These are phyloP conservation scores for Viola pubescens DNA, from an alignment of 441 rosid species.

Conservation along the genomic window DNA sequence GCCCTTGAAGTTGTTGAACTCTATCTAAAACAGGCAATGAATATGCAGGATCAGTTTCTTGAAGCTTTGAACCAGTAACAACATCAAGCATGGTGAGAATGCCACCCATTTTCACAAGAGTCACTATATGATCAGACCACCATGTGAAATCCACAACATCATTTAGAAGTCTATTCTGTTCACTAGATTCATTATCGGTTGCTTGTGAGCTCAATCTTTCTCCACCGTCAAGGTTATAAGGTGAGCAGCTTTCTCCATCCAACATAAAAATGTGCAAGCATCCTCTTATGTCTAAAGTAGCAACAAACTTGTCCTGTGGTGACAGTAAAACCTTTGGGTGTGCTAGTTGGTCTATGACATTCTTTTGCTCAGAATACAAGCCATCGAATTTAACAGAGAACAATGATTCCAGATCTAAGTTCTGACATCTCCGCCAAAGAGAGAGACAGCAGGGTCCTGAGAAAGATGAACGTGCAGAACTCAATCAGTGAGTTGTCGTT, in stretches of 20 bases:
- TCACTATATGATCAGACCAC: constrained; percentile 81
- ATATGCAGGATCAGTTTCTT: constrained; percentile 48
- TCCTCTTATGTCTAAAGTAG: constrained; percentile 67
- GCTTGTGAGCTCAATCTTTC: constrained; percentile 29
- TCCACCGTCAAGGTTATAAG: constrained; percentile 31
- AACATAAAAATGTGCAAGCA: constrained; percentile 53
- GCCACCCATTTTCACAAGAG: constrained; percentile 55
- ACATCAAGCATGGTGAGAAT: constrained; percentile 49
- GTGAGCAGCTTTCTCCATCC: constrained; percentile 36
- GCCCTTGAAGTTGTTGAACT: constrained; percentile 43
- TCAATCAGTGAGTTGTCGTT: neutral
- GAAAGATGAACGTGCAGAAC: constrained; percentile 16
- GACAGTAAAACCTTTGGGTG: constrained; percentile 77
- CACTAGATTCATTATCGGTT: constrained; percentile 22
- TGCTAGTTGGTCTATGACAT: constrained; percentile 34
- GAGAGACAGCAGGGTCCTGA: constrained; percentile 66
- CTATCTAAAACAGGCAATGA: constrained; percentile 64
- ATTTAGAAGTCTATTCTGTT: constrained; percentile 30
- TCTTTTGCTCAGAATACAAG: constrained; percentile 36
- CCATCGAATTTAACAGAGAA: constrained; percentile 64
- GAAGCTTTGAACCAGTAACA: constrained; percentile 40
- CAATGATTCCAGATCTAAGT: constrained; percentile 45
- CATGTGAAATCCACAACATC: constrained; percentile 71
- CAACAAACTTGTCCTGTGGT: constrained; percentile 53
- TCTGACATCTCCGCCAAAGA: constrained; percentile 53